These are phyloP conservation scores for Penicillium pulvis DNA, from an alignment of 495 filamentous ascomycete species.

Conservation along the genomic window DNA sequence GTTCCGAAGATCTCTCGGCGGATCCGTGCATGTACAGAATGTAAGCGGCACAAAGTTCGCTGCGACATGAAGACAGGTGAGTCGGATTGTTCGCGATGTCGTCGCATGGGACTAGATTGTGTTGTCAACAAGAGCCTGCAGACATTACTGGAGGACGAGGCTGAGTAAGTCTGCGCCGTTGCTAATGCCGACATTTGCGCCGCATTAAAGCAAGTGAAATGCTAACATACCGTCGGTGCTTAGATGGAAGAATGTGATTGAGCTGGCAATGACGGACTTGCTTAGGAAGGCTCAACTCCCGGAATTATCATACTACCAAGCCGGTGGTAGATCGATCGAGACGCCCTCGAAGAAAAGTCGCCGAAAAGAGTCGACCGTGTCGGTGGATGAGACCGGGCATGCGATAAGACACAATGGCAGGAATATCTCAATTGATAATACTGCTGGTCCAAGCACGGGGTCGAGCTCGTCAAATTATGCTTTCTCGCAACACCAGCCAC, in stretches of 20 bases:
- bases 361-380: slow-evolving; percentile 44
- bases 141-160: slow-evolving; percentile 54
- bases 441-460: slow-evolving; percentile 12
- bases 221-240: slow-evolving; percentile 11
- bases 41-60: slow-evolving; percentile 55
- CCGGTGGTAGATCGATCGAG: slow-evolving; percentile 37
- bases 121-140: slow-evolving; percentile 59
- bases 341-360: slow-evolving; percentile 37
- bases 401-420: slow-evolving; percentile 17
- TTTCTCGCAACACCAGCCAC: slow-evolving; percentile 28
- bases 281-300: slow-evolving; percentile 48
- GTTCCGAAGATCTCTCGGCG: slow-evolving; percentile 58
- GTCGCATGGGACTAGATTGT: slow-evolving; percentile 53
- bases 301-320: slow-evolving; percentile 50
- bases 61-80: slow-evolving; percentile 54
- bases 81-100: slow-evolving; percentile 49
- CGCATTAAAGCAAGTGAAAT: not conserved
- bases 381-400: slow-evolving; percentile 35
- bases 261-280: slow-evolving; percentile 49
- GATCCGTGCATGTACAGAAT: slow-evolving; percentile 58
- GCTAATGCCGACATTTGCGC: not conserved
- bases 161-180: slow-evolving; percentile 36
- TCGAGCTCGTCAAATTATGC: slow-evolving; percentile 23
- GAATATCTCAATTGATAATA: slow-evolving; percentile 19
- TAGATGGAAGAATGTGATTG: slow-evolving; percentile 51